phyloP scores from a whole-genome alignment of 2,329 filamentous ascomycete genomes.

The Pseudopyrenochaeta lycopersici region DNA sequence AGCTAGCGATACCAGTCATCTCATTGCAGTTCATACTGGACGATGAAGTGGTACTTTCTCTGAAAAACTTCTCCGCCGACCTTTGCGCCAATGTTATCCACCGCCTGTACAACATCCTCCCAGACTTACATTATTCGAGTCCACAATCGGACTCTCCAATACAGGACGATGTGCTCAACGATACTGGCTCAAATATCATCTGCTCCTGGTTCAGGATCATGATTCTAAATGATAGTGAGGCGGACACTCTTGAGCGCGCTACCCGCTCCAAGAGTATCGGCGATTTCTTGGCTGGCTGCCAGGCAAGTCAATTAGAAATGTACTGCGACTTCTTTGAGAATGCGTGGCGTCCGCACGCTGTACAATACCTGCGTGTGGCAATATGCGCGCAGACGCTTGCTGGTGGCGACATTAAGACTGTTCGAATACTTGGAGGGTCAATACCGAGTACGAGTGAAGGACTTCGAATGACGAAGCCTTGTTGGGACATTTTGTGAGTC shows the following conservation, averaged over 20 bases:
- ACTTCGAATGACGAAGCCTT: slow-evolving; percentile 35
- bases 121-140: slow-evolving; percentile 19
- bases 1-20: slow-evolving; percentile 20
- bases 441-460: slow-evolving; percentile 37
- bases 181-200: slow-evolving; percentile 34
- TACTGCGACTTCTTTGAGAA: slow-evolving; percentile 44
- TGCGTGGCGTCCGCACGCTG: slow-evolving; percentile 38
- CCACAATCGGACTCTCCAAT: not conserved
- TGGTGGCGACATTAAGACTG: slow-evolving; percentile 35
- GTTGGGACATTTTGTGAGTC: slow-evolving; percentile 42
- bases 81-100: slow-evolving; percentile 20
- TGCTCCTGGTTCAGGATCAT: slow-evolving; percentile 42
- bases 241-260: slow-evolving; percentile 28
- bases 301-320: slow-evolving; percentile 35
- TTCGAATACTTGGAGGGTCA: slow-evolving; percentile 30
- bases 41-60: slow-evolving; percentile 24
- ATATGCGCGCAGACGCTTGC: slow-evolving; percentile 38
- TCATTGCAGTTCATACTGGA: slow-evolving; percentile 22
- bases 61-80: slow-evolving; percentile 27
- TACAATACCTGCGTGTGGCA: slow-evolving; percentile 37
- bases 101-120: slow-evolving; percentile 15
- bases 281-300: slow-evolving; percentile 31
- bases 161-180: not conserved
- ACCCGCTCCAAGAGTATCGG: slow-evolving; percentile 32
- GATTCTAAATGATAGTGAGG: slow-evolving; percentile 40